phyloP scores from a whole-genome alignment of 495 filamentous ascomycete species.

The Bacidia rubella region DNA sequence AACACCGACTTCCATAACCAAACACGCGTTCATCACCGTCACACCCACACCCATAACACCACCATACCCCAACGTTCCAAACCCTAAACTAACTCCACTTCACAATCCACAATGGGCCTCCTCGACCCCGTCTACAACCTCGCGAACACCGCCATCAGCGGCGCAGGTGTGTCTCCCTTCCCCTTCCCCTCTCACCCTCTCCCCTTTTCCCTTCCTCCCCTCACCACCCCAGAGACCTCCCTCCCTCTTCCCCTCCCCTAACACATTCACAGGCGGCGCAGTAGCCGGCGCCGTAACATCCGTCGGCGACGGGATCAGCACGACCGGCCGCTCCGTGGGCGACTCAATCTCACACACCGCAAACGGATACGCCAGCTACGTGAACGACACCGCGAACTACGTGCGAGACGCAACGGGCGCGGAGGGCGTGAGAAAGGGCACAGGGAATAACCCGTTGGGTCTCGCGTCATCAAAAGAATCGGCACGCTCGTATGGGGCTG shows the following conservation, averaged over 20 bases:
- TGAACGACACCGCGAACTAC: constrained; percentile 33
- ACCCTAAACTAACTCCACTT: background rate
- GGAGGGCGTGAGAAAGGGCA: constrained; percentile 23
- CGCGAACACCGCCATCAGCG: constrained; percentile 15
- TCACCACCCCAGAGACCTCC: constrained; percentile 20
- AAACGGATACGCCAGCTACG: constrained; percentile 27
- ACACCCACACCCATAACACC: background rate
- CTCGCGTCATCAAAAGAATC: constrained; percentile 14
- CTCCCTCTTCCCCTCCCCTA: constrained; percentile 14
- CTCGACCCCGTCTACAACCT: constrained; percentile 16
- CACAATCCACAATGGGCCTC: background rate
- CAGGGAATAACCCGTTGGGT: constrained; percentile 30
- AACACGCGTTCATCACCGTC: background rate
- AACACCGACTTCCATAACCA: no score
- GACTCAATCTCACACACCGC: constrained; percentile 27
- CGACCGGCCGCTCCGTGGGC: constrained; percentile 23
- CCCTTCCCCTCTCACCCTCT: background rate
- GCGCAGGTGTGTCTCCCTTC: constrained; percentile 4
- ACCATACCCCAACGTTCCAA: background rate
- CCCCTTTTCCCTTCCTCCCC: constrained; percentile 11
- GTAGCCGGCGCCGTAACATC: constrained; percentile 18
- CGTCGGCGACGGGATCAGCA: constrained; percentile 19
- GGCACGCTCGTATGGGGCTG: background rate
- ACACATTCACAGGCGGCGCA: constrained; percentile 15
- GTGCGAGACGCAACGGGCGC: constrained; percentile 33